A percentile compares a stretch with the other conserved stretches of the same genome.
Evolutionary conservation across 2,329 filamentous ascomycete genomes (phyloP).

Genomic region (Aaosphaeria pasadenensis): DNA sequence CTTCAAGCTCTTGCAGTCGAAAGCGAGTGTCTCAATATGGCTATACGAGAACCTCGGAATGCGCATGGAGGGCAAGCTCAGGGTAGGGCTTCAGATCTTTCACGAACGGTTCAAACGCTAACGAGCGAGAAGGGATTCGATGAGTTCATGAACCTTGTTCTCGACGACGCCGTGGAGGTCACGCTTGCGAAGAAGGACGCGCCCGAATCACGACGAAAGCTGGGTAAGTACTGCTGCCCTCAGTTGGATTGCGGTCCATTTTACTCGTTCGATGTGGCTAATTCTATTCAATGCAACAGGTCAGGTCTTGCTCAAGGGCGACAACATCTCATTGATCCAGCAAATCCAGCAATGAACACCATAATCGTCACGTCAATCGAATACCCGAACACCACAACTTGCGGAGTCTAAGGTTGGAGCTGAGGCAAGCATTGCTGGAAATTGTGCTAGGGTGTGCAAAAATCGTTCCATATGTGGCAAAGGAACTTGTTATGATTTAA

Average conservation of each 20-base stretch:
- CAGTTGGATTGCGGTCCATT: no score
- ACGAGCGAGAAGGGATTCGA: constrained; percentile 73
- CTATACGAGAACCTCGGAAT: constrained; percentile 93
- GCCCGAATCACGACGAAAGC: constrained; percentile 70
- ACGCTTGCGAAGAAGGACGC: constrained; percentile 76
- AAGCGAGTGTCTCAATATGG: constrained; percentile 89
- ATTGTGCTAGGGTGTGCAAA: neutral
- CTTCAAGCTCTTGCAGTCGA: constrained; percentile 85
- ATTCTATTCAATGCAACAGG: constrained; percentile 46
- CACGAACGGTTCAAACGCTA: constrained; percentile 6
- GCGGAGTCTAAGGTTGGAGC: neutral
- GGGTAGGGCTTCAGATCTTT: constrained; percentile 54
- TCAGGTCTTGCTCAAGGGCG: constrained; percentile 82
- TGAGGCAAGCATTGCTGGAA: neutral
- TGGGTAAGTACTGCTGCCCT: constrained; percentile 58
- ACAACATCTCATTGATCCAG: constrained; percentile 80
- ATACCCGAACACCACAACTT: neutral
- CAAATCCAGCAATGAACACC: constrained; percentile 16
- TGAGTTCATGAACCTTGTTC: constrained; percentile 98
- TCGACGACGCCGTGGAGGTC: constrained; percentile 94
- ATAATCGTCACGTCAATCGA: no score
- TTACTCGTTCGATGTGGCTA: no score
- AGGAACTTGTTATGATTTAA: neutral
- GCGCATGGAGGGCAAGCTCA: constrained; percentile 93
- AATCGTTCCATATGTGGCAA: neutral